These are phyloP conservation scores for Coprinopsis strossmayeri DNA, from an alignment of 768 basidiomycete species.

Conservation along the genomic window DNA sequence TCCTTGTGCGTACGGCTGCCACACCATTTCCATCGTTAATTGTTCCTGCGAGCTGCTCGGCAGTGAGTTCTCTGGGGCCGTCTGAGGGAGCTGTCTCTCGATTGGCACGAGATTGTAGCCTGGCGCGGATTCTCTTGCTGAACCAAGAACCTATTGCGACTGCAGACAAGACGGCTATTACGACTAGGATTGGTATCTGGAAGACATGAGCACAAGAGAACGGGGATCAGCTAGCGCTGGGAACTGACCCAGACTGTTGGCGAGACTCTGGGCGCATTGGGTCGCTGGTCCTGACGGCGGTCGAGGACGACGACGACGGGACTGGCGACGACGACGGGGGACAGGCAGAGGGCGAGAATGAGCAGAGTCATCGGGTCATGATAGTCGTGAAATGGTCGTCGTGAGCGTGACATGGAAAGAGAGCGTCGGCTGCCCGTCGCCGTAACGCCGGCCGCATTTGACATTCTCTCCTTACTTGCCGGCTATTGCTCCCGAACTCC, in stretches of 20 bases:
- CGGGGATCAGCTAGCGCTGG: too few species aligned
- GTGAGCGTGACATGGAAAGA: background rate
- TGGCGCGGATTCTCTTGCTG: conserved; percentile 12
- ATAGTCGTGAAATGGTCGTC: too few species aligned
- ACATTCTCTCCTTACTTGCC: too few species aligned
- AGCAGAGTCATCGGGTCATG: too few species aligned
- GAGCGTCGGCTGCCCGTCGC: background rate
- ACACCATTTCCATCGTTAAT: conserved; percentile 24
- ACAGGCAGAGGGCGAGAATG: background rate
- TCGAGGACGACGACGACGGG: background rate
- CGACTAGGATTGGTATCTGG: conserved; percentile 27
- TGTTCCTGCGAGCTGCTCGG: conserved; percentile 50
- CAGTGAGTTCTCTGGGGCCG: conserved; percentile 40
- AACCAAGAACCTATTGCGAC: conserved; percentile 16
- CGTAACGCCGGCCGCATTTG: too few species aligned
- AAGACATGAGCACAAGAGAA: too few species aligned
- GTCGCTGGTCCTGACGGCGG: background rate
- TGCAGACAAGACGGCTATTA: conserved; percentile 20
- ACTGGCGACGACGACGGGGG: background rate
- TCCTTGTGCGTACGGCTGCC: conserved; percentile 21
- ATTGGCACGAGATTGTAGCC: too few species aligned
- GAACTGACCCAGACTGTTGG: conserved; percentile 5
- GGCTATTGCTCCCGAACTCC: too few species aligned
- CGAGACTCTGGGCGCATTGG: background rate
- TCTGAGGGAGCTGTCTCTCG: too few species aligned